A percentile compares a stretch with the other conserved stretches of the same genome.
phyloP scores from a whole-genome alignment of 495 filamentous ascomycete species.

The Margaritispora aquatica region DNA sequence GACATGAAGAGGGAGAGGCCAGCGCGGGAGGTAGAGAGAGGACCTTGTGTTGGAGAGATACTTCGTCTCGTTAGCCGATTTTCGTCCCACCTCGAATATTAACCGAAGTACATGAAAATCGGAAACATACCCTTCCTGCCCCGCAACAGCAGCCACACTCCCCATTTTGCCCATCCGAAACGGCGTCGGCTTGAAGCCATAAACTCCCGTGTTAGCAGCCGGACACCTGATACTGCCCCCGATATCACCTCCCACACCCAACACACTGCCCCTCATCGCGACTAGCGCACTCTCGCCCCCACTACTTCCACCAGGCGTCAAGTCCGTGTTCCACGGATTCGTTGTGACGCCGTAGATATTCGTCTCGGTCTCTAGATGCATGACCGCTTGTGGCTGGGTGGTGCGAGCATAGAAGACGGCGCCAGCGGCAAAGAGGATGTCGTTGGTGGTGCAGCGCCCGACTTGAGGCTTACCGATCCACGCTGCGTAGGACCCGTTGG shows the following conservation, averaged over 20 bases:
- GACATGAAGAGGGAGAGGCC: conserved; percentile 35
- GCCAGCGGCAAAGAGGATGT: conserved; percentile 40
- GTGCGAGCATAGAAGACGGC: conserved; percentile 61
- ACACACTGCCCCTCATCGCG: conserved; percentile 33
- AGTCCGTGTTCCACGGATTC: conserved; percentile 12
- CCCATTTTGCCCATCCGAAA: conserved; percentile 46
- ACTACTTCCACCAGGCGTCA: conserved; percentile 51
- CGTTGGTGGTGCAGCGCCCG: not conserved
- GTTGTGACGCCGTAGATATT: conserved; percentile 31
- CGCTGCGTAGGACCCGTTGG: conserved; percentile 29
- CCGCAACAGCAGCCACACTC: not conserved
- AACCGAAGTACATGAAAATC: not conserved
- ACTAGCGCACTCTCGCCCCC: conserved; percentile 50
- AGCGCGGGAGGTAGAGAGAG: conserved; percentile 31
- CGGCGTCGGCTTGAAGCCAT: conserved; percentile 50
- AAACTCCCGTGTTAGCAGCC: conserved; percentile 49
- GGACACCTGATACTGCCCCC: conserved; percentile 63
- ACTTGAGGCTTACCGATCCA: not conserved
- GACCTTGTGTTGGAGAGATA: conserved; percentile 33
- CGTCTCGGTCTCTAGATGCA: conserved; percentile 32
- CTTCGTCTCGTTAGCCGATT: conserved; percentile 22
- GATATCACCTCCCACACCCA: conserved; percentile 25
- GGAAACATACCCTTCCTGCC: conserved; percentile 4
- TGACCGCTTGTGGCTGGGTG: conserved; percentile 51
- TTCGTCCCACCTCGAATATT: too few species aligned